Base-by-base conservation (phyloP, 1,139 yeast genomes). In the Yamadazyma taylorii region DNA sequence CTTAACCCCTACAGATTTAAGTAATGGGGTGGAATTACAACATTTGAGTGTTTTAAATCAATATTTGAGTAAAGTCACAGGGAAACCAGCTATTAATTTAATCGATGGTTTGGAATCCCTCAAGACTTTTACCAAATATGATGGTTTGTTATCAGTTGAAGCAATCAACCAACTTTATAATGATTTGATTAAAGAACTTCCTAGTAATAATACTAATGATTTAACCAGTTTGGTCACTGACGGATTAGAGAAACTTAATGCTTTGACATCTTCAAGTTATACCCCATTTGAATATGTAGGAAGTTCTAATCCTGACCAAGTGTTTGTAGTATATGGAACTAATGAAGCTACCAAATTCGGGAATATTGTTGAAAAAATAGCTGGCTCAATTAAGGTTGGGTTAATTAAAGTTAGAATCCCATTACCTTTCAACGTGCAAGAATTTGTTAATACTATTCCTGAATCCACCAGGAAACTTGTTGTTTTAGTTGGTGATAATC, bases 91-190 rank as follows among this genome's bases (percentile, higher is more conserved):
- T 15, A 60, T 87, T 39, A 81, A 84, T 60, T 69, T 86, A 47
- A 85, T 82, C 56, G 97, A 89, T 55, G 97, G 97, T 31, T 70
- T 86, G 12, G 75, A 80, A 37, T 81, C 79, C 44, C 60, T 81
- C 36, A 79, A 78, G 50, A 75, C 80, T 45, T 75, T 73, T 50
- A 65, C 77, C 45, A 75, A 74, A 48, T 70, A 73, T 43, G 53
- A 63, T 10, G 64, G 68, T 32, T 74, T 79, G 38, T 60, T 75
- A 38, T 59, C 79, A 11, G 65, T 75, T 24, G 68, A 61, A 11
- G 63, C 74, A 15, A 51, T 83, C 38, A 69, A 73, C 31, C 51
- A 56, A 3, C 56, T 70, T 39, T 75, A 73, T 55, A 59, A 59
- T 33, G 55, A 61, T 26, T 62, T 77, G 53, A 62, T 60, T 43